phyloP scores from a whole-genome alignment of 1,139 yeast species.

The Geotrichum klebahnii region DNA sequence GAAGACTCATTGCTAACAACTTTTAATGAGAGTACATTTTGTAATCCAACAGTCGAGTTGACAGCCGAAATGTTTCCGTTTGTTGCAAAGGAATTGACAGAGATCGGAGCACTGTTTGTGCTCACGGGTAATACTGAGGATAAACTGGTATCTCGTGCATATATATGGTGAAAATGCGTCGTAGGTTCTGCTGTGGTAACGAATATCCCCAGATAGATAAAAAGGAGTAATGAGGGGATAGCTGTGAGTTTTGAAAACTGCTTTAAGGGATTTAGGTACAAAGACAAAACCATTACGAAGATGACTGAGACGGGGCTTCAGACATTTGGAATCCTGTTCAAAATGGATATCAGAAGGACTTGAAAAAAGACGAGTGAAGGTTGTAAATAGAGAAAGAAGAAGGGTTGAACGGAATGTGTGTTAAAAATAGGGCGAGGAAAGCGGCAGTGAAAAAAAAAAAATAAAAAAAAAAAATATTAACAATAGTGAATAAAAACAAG shows the following conservation, averaged over 20 bases:
- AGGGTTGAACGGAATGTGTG: neutral
- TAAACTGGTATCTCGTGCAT: neutral
- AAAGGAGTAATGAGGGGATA: neutral
- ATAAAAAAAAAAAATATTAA: neutral
- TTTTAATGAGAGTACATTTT: slow-evolving; percentile 3
- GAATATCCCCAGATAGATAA: neutral
- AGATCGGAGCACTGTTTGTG: slow-evolving; percentile 4
- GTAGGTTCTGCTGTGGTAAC: slow-evolving; percentile 2
- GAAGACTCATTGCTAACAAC: slow-evolving; percentile 11
- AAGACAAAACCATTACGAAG: neutral
- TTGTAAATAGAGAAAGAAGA: no score
- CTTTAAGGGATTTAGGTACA: neutral
- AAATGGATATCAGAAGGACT: no score
- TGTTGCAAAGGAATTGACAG: neutral
- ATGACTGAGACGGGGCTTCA: neutral
- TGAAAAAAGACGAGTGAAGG: neutral
- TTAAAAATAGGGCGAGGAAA: neutral
- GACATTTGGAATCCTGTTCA: no score
- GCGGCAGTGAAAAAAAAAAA: neutral
- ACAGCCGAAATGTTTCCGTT: slow-evolving; percentile 4
- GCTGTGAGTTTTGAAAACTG: neutral
- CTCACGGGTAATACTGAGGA: neutral
- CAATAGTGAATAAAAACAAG: no score
- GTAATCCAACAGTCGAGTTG: neutral
- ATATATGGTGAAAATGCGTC: neutral